Conservation (phyloP, 805 yeast species). For the Metschnikowia drakensbergensis region DNA sequence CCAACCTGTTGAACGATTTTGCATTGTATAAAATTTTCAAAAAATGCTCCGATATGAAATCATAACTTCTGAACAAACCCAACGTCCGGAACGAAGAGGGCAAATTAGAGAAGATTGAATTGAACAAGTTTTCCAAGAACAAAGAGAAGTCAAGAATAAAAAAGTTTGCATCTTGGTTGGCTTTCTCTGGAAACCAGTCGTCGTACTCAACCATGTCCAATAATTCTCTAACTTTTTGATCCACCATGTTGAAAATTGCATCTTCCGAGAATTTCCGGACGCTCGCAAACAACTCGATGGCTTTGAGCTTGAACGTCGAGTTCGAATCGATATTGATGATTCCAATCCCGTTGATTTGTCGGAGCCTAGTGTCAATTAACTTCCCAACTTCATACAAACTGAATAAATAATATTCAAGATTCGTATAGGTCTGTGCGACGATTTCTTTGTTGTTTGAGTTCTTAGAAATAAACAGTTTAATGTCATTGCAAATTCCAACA, state of each 20-base stretch:
- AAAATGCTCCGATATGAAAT: slow-evolving; percentile 71
- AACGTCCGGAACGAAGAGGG: slow-evolving; percentile 75
- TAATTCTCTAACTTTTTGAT: slow-evolving; percentile 71
- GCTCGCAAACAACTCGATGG: slow-evolving; percentile 52
- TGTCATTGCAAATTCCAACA: slow-evolving; percentile 55
- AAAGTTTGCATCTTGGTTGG: slow-evolving; percentile 61
- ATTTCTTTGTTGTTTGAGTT: slow-evolving; percentile 81
- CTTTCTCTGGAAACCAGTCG: slow-evolving; percentile 64
- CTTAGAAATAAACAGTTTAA: slow-evolving; percentile 56
- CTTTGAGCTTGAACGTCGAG: slow-evolving; percentile 39
- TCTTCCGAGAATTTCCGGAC: slow-evolving; percentile 73
- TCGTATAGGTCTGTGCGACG: slow-evolving; percentile 81
- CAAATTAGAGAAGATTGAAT: slow-evolving; percentile 75
- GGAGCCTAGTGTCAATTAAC: slow-evolving; percentile 34
- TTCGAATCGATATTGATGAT: slow-evolving; percentile 38
- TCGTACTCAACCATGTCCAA: slow-evolving; percentile 76
- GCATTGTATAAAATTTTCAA: slow-evolving; percentile 56
- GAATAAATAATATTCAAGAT: slow-evolving; percentile 78
- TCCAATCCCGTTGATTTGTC: slow-evolving; percentile 37
- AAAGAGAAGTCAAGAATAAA: slow-evolving; percentile 81
- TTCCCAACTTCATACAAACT: slow-evolving; percentile 70
- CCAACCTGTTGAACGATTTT: slow-evolving; percentile 53
- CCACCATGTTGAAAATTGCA: slow-evolving; percentile 77
- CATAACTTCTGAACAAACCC: slow-evolving; percentile 83
- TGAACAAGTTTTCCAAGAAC: slow-evolving; percentile 79